Evolutionary conservation across 805 yeast genomes (phyloP).

Genomic region (Starmerella davenportii): DNA sequence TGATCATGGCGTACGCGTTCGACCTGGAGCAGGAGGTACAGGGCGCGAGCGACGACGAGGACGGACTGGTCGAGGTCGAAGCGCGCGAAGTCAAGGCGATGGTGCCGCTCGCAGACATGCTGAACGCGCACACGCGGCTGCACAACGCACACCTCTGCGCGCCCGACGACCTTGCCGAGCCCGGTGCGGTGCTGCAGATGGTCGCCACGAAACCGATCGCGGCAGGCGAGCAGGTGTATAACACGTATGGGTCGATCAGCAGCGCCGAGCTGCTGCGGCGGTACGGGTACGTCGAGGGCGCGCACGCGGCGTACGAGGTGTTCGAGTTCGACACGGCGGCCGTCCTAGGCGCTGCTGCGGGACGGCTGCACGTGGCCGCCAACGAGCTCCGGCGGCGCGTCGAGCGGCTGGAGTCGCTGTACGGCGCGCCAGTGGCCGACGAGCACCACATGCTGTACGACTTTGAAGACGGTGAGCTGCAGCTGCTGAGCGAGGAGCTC

Average conservation of each 20-base stretch:
- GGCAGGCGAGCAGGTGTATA: constrained; percentile 59
- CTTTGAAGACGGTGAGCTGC: not conserved
- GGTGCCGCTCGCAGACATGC: constrained; percentile 84
- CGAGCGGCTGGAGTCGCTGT: constrained; percentile 3
- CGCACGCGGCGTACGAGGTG: constrained; percentile 58
- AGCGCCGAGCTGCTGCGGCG: constrained; percentile 79
- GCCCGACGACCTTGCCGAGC: constrained; percentile 17
- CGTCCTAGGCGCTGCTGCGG: constrained; percentile 1
- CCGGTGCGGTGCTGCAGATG: constrained; percentile 39
- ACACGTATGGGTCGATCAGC: constrained; percentile 78
- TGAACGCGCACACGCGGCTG: constrained; percentile 65
- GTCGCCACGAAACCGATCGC: constrained; percentile 41
- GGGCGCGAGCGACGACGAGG: constrained; percentile 8
- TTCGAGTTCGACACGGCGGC: constrained; percentile 37
- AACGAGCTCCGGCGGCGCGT: constrained; percentile 1
- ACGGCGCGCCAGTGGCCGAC: not conserved
- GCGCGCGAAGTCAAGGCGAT: constrained; percentile 42
- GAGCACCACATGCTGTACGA: not conserved
- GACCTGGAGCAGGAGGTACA: constrained; percentile 37
- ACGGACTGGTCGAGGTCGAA: constrained; percentile 25
- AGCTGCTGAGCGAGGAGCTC: too few relatives aligned
- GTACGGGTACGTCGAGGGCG: constrained; percentile 73
- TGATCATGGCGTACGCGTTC: constrained; percentile 79
- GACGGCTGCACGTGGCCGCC: constrained; percentile 1
- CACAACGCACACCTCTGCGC: constrained; percentile 59